Evolutionary conservation across 1,139 yeast species (phyloP).

Genomic region (Saccharomycopsis hybrid): DNA sequence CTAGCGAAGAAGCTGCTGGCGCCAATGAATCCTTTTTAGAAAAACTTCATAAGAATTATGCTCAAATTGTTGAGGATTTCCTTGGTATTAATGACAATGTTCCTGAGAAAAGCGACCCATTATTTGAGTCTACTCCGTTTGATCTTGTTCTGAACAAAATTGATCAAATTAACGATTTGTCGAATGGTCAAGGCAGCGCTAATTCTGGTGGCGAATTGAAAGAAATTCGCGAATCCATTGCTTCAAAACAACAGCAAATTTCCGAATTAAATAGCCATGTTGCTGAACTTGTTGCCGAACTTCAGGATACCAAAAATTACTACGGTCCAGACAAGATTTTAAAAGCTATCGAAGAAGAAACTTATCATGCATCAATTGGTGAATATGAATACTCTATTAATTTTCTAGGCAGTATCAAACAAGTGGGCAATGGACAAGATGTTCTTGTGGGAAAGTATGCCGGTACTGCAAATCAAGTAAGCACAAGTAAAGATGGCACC

Average conservation of each 20-base stretch:
- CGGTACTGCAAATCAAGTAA: constrained; percentile 26
- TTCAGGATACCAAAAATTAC: constrained; percentile 26
- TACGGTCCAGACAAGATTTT: constrained; percentile 64
- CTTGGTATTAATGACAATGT: constrained; percentile 24
- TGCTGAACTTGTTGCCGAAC: constrained; percentile 21
- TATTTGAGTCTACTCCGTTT: constrained; percentile 4
- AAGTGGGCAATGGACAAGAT: constrained; percentile 42
- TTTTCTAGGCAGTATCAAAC: constrained; percentile 50
- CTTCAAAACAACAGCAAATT: constrained; percentile 17
- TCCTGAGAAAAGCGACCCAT: constrained; percentile 8
- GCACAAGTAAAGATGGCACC: constrained; percentile 27
- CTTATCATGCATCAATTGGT: constrained; percentile 48
- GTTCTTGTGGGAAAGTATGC: constrained; percentile 50
- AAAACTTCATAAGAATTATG: constrained; percentile 22
- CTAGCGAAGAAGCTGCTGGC: constrained; percentile 13
- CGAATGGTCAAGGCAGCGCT: constrained; percentile 6
- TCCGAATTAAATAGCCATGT: constrained; percentile 24
- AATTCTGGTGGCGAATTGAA: constrained; percentile 5
- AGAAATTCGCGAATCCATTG: constrained; percentile 7
- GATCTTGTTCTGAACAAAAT: constrained; percentile 13
- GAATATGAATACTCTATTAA: constrained; percentile 68
- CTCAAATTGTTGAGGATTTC: constrained; percentile 25
- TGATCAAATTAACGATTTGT: constrained; percentile 17
- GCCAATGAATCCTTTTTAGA: constrained; percentile 18
- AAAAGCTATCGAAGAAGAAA: constrained; percentile 47